A percentile compares a stretch with the other conserved stretches of the same genome.
Evolutionary conservation across 108 stramenopile genomes (phyloP).

Genomic region (Cyclostephanos tholiformis): DNA sequence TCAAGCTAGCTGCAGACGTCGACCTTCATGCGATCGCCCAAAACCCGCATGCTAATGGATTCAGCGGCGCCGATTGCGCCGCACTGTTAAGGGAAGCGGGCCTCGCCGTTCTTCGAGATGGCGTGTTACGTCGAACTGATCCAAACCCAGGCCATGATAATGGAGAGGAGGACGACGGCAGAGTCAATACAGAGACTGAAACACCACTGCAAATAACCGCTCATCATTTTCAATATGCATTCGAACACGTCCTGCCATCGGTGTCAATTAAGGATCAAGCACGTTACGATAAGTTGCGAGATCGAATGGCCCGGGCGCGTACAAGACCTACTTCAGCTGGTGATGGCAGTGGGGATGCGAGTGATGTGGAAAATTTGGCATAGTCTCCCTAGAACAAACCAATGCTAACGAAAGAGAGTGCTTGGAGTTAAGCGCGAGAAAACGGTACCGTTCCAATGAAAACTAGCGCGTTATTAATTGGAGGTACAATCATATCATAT

Average conservation of each 20-base stretch:
- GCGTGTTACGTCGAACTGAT: slow-evolving; percentile 28
- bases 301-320: slow-evolving; percentile 83
- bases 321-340: slow-evolving; percentile 41
- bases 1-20: slow-evolving; percentile 67
- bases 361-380: slow-evolving; percentile 21
- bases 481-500: too few relatives aligned
- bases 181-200: slow-evolving; percentile 2
- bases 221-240: slow-evolving; percentile 82
- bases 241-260: slow-evolving; percentile 84
- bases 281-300: slow-evolving; percentile 76
- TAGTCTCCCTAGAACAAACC: neutral
- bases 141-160: neutral
- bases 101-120: slow-evolving; percentile 82
- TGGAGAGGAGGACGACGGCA: slow-evolving; percentile 10
- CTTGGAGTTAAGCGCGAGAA: too few relatives aligned
- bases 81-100: slow-evolving; percentile 90
- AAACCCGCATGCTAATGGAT: slow-evolving; percentile 76
- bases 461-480: too few relatives aligned
- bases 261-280: slow-evolving; percentile 86
- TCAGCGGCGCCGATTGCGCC: slow-evolving; percentile 90
- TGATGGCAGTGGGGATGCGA: slow-evolving; percentile 6
- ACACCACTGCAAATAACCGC: slow-evolving; percentile 56
- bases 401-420: neutral
- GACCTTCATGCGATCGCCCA: slow-evolving; percentile 71
- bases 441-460: too few relatives aligned